Evolutionary conservation across 2,329 filamentous ascomycete genomes (phyloP).

Genomic region (Acrodontium crateriforme): DNA sequence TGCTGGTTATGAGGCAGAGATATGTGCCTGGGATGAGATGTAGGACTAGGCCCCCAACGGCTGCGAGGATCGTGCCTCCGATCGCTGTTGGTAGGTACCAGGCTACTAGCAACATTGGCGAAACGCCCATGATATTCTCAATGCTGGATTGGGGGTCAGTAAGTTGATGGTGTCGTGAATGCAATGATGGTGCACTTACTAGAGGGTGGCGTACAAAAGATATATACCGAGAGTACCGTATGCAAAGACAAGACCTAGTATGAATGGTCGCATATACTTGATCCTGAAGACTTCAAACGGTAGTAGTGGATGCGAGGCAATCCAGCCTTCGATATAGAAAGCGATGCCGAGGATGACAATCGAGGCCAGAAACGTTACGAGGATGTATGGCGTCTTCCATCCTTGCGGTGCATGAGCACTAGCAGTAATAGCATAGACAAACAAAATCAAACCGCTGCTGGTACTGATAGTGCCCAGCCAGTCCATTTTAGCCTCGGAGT

Average conservation of each 20-base stretch:
- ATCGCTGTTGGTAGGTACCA: constrained; percentile 56
- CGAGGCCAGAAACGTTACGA: constrained; percentile 50
- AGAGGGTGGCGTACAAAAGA: constrained; percentile 55
- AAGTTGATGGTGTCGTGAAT: neutral
- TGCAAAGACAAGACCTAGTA: constrained; percentile 46
- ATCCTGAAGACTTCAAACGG: constrained; percentile 56
- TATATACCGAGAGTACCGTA: constrained; percentile 58
- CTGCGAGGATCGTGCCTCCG: constrained; percentile 53
- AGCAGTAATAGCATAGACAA: constrained; percentile 64
- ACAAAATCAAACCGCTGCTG: constrained; percentile 50
- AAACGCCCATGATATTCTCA: constrained; percentile 43
- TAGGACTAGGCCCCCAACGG: constrained; percentile 50
- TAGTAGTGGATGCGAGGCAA: constrained; percentile 53
- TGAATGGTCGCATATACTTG: constrained; percentile 53
- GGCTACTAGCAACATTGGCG: constrained; percentile 49
- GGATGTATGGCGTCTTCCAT: constrained; percentile 63
- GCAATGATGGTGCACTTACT: constrained; percentile 33
- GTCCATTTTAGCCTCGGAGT: constrained; percentile 47
- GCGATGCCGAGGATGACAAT: constrained; percentile 44
- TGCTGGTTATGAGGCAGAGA: constrained; percentile 47
- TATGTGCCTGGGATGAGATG: constrained; percentile 51
- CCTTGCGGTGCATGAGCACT: constrained; percentile 53
- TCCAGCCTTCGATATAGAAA: constrained; percentile 59
- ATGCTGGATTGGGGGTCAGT: constrained; percentile 31
- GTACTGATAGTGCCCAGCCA: constrained; percentile 50